Evolutionary conservation across 2,329 filamentous ascomycete genomes (phyloP), one percentile per base, ranked within the genome.

Genomic region (Fusarium albosuccineum): DNA sequence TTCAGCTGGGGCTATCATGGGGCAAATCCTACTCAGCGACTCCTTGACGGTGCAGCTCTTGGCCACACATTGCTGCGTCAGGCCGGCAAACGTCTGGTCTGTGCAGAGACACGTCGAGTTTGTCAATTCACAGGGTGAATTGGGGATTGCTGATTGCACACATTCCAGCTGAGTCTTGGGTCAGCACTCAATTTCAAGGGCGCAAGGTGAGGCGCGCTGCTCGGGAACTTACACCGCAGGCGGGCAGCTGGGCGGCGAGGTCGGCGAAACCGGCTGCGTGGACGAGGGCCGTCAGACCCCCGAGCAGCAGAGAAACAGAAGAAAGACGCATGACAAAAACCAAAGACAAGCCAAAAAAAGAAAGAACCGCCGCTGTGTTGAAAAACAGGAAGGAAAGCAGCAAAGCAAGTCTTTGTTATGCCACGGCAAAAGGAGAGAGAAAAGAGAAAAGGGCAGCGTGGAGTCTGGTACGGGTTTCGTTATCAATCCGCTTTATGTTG

Each of bases 21-120:
- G 3, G 5, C 13, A 6, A 6, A 36, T 27, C 65, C 6, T 62
- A 68, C 66, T 68, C 22, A 68, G 9, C 3, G 57, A 58, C 4
- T 68, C 66, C n/a, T 68, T 68, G 14, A 68, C n/a, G 1, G 57
- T 68, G 16, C 66, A 68, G 13, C 49, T 57, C 37, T 53, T 29
- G 17, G 51, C 4, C 4, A 68, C 66, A n/a, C 66, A 68, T 30
- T 52, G 52, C 22, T 68, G 66, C 2, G 61, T 56, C 26, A 68
- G 14, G 2, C 49, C 53, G 4, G 65, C 61, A 36, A 68, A 68
- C 5, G 57, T 66, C 9, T 55, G 57, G 7, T 68, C 61, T 6
- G 66, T 68, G n/a, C 66, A 68, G 6, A 68, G 37, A 22, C 66
- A 68, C 54, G 65, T 66, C 3, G 57, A 55, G 26, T 68, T 68